Base-by-base conservation (phyloP, 2,329 filamentous ascomycete species). In the Venturia carpophila region DNA sequence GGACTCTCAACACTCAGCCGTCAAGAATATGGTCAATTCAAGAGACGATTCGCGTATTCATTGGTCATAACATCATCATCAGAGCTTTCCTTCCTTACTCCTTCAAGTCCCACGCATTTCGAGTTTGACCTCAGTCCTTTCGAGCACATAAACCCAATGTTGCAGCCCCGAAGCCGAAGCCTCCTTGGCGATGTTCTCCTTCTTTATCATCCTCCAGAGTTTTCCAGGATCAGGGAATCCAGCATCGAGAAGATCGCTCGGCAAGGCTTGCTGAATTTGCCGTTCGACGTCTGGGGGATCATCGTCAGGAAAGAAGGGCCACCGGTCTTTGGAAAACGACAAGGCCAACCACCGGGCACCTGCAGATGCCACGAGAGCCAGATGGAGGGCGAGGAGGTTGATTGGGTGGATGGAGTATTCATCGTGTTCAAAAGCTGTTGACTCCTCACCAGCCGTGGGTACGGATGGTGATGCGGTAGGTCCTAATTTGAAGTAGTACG, bases 241-340 rank as follows among this genome's bases (percentile, higher is more conserved):
- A 27, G 37, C n/a, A 42, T 45, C n/a, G 21, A 61, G 24, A 9
- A 61, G 42, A 13, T 42, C 21, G n/a, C 43, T 27, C 10, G 60
- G 60, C 15, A 61, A 45, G 43, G 60, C 37, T 17, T 61, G 60
- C 21, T 61, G 39, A 21, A 19, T 11, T n/a, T 42, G 60, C 24
- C 37, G 24, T 42, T 61, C 30, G 10, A 60, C 60, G 60, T 42
- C 39, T 27, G 34, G 60, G 6, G 4, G 6, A 27, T 34, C 24
- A 11, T 61, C 37, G 17, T 61, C 60, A 17, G 47, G 63, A 13
- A 75, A 55, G 61, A 77, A 78, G 1, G 74, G 73, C 62, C 76
- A 79, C 17, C 77, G 73, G 24, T 76, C 74, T 27, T 69, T 68
- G 0, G 74, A 75, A 66, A 78, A 79, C 0, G 75, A 77, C 4